phyloP scores from a whole-genome alignment of 331 rosid species.

The Rhamnella rubrinervis region DNA sequence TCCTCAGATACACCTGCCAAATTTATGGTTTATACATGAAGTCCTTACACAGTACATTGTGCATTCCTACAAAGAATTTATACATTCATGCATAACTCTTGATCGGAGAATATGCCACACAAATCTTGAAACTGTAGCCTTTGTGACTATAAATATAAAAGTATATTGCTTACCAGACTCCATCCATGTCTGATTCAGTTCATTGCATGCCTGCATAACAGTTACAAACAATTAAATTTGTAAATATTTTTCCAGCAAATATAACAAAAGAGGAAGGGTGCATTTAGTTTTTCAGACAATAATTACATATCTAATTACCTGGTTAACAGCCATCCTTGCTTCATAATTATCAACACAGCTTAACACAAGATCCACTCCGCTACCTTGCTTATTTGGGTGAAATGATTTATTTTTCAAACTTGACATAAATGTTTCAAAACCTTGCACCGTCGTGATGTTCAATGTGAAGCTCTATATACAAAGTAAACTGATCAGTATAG shows the following conservation, averaged over 20 bases:
- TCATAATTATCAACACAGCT: conserved; percentile 99
- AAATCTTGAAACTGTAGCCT: not conserved
- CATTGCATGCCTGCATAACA: conserved; percentile 85
- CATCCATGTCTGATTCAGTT: conserved; percentile 92
- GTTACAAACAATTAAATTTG: not conserved
- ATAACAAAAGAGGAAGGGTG: not conserved
- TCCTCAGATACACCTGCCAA: conserved; percentile 95
- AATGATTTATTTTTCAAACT: conserved; percentile 83
- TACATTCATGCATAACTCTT: conserved; percentile 1
- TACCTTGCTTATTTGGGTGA: conserved; percentile 60
- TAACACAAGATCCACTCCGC: conserved; percentile 88
- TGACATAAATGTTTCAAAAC: conserved; percentile 80
- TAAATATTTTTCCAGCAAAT: not conserved
- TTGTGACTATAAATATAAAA: conserved; percentile 1
- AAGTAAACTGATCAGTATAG: conserved; percentile 29
- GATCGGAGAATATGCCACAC: conserved; percentile 8
- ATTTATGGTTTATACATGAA: conserved; percentile 23
- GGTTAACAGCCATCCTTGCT: conserved; percentile 99
- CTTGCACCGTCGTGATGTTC: conserved; percentile 90
- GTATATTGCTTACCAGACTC: conserved; percentile 69
- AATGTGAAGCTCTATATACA: conserved; percentile 74
- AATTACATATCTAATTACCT: conserved; percentile 43
- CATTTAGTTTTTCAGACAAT: not conserved
- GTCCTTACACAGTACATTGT: conserved; percentile 16
- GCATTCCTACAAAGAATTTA: conserved; percentile 8